Base-by-base conservation (phyloP, 2,329 filamentous ascomycete species). In the Colletotrichum tabaci region DNA sequence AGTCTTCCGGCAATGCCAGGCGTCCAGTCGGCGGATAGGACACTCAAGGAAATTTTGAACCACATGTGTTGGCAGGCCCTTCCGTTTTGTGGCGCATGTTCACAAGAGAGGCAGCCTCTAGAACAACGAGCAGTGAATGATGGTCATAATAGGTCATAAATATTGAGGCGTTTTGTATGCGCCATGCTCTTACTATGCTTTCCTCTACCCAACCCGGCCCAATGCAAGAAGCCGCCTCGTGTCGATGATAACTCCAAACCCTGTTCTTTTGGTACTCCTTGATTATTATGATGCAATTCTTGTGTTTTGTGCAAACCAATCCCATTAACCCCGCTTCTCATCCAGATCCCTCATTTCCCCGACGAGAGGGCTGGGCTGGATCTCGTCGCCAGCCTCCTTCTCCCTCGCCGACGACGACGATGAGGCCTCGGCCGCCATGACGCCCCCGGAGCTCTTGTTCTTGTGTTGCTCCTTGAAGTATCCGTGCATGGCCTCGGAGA, bases 401-500 rank as follows among this genome's bases (percentile, higher is more conserved):
- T 72, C 63, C 49, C 50, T 69, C 26, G 60, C 50, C 8, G 69
- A 73, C 23, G 64, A 68, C 6, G 69, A 63, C 23, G 55, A 52
- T 2, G 69, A 72, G 12, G 15, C 58, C 21, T 57, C 46, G 40
- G 53, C 16, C 49, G 50, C 42, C 53, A 72, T 60, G 16, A 68
- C 53, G 9, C 65, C 69, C 2, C 53, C 44, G 2, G 47, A 46
- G 40, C 9, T 58, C 62, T 71, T 77, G 76, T 23, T 49, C 67
- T 66, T 71, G 49, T 66, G 42, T 42, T 64, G 55, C 38, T 58
- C 69, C 77, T 83, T 82, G 80, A 90, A 90, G 79, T 89, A 90
- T 50, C 84, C 81, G 76, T 88, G 85, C 46, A 89, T 88, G 76
- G 88, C 85, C 21, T 84, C 81, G 8, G 85, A 88, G 73, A 88